phyloP scores from a whole-genome alignment of 208 protist genomes.

The Trichomonas tenax region DNA sequence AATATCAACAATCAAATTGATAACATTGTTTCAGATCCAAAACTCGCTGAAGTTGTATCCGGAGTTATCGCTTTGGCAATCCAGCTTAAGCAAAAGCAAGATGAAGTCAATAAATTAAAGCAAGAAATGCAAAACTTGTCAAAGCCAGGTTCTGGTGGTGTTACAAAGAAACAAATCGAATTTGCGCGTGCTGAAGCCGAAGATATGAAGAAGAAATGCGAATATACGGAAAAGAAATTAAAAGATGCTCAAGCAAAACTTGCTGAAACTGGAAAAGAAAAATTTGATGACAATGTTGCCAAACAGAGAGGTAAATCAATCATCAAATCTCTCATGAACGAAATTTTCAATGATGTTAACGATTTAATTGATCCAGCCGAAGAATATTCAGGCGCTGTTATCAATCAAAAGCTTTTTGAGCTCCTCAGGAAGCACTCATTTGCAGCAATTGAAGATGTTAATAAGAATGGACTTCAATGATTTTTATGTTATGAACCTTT shows the following conservation, averaged over 20 bases:
- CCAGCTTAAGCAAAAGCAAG: background rate
- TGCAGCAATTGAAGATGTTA: background rate
- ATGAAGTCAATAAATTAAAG: background rate
- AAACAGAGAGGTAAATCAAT: background rate
- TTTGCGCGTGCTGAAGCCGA: background rate
- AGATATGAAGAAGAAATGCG: background rate
- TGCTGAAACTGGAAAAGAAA: background rate
- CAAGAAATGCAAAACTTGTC: background rate
- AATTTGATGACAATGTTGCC: background rate
- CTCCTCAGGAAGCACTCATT: background rate
- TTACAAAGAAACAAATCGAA: background rate
- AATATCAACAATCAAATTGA: background rate
- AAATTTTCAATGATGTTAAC: background rate
- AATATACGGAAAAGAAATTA: background rate
- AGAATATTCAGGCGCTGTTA: background rate
- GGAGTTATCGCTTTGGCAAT: background rate
- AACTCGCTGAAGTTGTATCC: background rate
- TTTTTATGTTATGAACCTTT: no score
- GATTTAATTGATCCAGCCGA: background rate
- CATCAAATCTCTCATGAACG: background rate
- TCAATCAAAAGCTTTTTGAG: background rate
- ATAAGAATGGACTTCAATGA: background rate
- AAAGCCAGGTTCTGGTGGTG: background rate
- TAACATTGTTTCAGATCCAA: background rate
- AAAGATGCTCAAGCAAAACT: background rate